Percentiles rank a stretch among this genome's conserved stretches.
Conservation (phyloP, 2,329 filamentous ascomycete genomes). For the Sporothrix brunneoviolacea region DNA sequence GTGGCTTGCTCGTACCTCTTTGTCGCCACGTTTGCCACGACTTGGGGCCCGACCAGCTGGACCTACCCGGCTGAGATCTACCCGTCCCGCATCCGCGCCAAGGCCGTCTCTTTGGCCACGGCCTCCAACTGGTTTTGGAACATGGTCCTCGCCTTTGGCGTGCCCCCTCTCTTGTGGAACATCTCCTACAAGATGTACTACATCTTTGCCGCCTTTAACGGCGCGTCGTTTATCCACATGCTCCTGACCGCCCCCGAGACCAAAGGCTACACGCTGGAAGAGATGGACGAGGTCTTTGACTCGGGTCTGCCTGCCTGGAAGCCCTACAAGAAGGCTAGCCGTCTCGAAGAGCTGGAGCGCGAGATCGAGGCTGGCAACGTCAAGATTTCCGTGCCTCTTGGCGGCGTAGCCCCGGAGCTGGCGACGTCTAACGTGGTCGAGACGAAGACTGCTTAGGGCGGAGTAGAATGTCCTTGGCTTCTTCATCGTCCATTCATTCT, state of each 20-base stretch:
- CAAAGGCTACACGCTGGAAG: conserved; percentile 66
- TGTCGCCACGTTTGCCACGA: conserved; percentile 58
- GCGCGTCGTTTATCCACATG: conserved; percentile 61
- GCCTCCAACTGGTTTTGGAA: conserved; percentile 39
- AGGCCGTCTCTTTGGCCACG: conserved; percentile 38
- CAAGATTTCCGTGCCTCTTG: conserved; percentile 26
- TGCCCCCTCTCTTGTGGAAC: conserved; percentile 43
- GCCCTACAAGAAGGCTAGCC: conserved; percentile 33
- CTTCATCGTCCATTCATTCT: too few species aligned
- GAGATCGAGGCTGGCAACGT: conserved; percentile 42
- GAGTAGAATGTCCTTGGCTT: too few species aligned
- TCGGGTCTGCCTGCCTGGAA: conserved; percentile 54
- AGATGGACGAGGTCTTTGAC: conserved; percentile 68
- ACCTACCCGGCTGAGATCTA: conserved; percentile 43
- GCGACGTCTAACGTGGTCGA: background rate
- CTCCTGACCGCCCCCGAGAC: conserved; percentile 59
- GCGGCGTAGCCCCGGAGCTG: background rate
- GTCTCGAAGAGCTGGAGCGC: conserved; percentile 39
- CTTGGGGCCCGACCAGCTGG: conserved; percentile 45
- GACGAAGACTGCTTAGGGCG: background rate
- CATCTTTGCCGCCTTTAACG: conserved; percentile 68
- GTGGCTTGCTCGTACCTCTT: conserved; percentile 68
- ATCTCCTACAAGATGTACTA: conserved; percentile 53
- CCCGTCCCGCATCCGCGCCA: conserved; percentile 35
- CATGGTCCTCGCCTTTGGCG: conserved; percentile 49